Conservation (phyloP, 495 filamentous ascomycete genomes). For the Penicillium argentinense region DNA sequence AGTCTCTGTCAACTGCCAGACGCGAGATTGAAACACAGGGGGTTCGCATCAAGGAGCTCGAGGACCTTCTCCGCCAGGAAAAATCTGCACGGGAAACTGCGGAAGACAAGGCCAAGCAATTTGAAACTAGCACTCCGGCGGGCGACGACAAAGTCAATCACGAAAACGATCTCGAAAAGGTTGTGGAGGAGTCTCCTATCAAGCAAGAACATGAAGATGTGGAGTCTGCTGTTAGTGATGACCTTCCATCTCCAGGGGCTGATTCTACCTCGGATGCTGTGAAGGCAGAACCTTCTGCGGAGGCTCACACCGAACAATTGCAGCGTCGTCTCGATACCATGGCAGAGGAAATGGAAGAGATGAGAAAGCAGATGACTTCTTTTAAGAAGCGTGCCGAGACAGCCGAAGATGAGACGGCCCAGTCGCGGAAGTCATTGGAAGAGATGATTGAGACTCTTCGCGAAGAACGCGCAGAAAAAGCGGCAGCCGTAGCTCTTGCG, state of each 20-base stretch:
- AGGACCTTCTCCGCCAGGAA: conserved; percentile 75
- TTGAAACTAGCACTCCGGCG: conserved; percentile 51
- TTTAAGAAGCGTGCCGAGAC: conserved; percentile 76
- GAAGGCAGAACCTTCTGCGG: conserved; percentile 24
- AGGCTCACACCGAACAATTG: conserved; percentile 42
- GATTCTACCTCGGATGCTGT: conserved; percentile 38
- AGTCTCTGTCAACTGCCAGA: conserved; percentile 75
- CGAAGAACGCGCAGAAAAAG: conserved; percentile 53
- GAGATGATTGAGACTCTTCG: conserved; percentile 88
- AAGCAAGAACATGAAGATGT: conserved; percentile 9
- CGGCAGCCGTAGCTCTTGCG: background rate
- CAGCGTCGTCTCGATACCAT: conserved; percentile 77
- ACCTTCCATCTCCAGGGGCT: conserved; percentile 8
- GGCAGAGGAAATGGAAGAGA: conserved; percentile 77
- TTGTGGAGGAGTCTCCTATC: conserved; percentile 15
- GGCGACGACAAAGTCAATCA: conserved; percentile 21
- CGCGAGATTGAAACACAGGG: conserved; percentile 78
- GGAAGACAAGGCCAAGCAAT: conserved; percentile 72
- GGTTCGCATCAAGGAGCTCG: conserved; percentile 75
- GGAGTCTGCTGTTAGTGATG: conserved; percentile 13
- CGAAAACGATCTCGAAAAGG: conserved; percentile 36
- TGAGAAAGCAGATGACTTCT: conserved; percentile 74
- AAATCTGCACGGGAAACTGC: conserved; percentile 76
- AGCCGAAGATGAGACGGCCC: conserved; percentile 71
- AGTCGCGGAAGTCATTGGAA: conserved; percentile 68